phyloP scores from a whole-genome alignment of 106 monocot species.

The Ottelia alismoides region DNA sequence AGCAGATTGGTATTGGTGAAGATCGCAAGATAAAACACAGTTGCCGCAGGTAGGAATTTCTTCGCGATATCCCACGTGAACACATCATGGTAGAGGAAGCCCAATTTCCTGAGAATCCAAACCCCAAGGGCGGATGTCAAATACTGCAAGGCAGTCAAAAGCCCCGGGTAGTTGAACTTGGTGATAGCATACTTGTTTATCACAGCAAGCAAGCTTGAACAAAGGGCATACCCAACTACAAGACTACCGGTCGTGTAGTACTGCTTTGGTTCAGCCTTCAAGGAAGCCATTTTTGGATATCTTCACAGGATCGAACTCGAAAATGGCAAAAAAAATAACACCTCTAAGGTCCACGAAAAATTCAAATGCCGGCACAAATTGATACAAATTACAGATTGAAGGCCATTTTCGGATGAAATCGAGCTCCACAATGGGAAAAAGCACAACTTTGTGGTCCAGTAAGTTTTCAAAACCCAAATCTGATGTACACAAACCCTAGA shows the following conservation, averaged over 20 bases:
- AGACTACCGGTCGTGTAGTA: slow-evolving; percentile 37
- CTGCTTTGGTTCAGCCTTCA: background rate
- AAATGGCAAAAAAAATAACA: too few species aligned
- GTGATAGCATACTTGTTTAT: slow-evolving; percentile 81
- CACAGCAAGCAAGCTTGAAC: slow-evolving; percentile 67
- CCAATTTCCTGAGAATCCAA: slow-evolving; percentile 46
- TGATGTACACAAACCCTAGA: too few species aligned
- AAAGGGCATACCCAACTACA: slow-evolving; percentile 65
- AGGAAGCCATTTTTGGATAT: background rate
- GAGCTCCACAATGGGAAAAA: too few species aligned
- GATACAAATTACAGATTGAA: too few species aligned
- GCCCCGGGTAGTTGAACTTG: slow-evolving; percentile 58
- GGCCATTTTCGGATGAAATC: too few species aligned
- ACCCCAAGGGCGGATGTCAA: slow-evolving; percentile 51
- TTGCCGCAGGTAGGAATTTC: slow-evolving; percentile 58
- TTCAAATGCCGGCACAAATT: too few species aligned
- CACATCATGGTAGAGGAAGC: slow-evolving; percentile 50
- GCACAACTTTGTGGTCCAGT: too few species aligned
- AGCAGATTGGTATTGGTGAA: slow-evolving; percentile 85
- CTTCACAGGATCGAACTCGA: background rate
- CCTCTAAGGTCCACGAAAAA: too few species aligned
- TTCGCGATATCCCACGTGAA: slow-evolving; percentile 49
- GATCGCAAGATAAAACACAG: slow-evolving; percentile 66
- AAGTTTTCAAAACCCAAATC: too few species aligned
- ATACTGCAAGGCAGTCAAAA: slow-evolving; percentile 59